Percentiles rank a stretch among this genome's conserved stretches.
Evolutionary conservation across 2,329 filamentous ascomycete genomes (phyloP).

Genomic region (Xylariaceae sp.): DNA sequence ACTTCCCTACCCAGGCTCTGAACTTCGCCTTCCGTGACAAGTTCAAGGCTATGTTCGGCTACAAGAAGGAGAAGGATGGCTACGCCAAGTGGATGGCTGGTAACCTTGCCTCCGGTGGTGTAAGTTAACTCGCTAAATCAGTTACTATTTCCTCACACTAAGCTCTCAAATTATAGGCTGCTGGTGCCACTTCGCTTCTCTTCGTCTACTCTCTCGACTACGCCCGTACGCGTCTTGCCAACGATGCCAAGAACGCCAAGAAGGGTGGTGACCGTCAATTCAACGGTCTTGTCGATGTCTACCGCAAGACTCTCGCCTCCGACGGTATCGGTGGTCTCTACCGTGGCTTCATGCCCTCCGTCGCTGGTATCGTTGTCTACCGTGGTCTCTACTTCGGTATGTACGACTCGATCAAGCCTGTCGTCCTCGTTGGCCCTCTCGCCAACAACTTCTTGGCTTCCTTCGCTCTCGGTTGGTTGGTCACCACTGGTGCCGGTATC

Average conservation of each 20-base stretch:
- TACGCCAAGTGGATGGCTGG: slow-evolving; percentile 99
- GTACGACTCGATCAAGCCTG: slow-evolving; percentile 99
- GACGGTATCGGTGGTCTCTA: slow-evolving; percentile 99
- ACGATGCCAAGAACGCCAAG: slow-evolving; percentile 99
- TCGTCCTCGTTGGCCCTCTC: slow-evolving; percentile 85
- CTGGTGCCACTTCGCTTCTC: slow-evolving; percentile 98
- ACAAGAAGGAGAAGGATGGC: slow-evolving; percentile 99
- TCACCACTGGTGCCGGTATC: slow-evolving; percentile 99
- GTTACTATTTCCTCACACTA: no score
- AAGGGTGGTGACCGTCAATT: slow-evolving; percentile 97
- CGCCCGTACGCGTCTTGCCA: slow-evolving; percentile 99
- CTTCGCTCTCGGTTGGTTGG: slow-evolving; percentile 96
- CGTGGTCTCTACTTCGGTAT: slow-evolving; percentile 99
- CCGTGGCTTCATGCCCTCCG: slow-evolving; percentile 99
- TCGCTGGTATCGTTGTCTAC: slow-evolving; percentile 99
- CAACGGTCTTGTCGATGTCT: slow-evolving; percentile 99
- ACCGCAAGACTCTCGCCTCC: slow-evolving; percentile 98
- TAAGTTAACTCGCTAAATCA: slow-evolving; percentile 48
- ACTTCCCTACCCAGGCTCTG: slow-evolving; percentile 99
- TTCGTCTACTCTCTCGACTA: slow-evolving; percentile 99
- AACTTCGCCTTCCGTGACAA: slow-evolving; percentile 99
- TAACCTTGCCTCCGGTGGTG: slow-evolving; percentile 99
- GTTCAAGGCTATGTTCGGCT: slow-evolving; percentile 99
- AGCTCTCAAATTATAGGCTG: slow-evolving; percentile 75
- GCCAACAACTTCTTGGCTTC: slow-evolving; percentile 99